Evolutionary conservation across 805 yeast genomes (phyloP), one percentile per base, ranked within the genome.

Genomic region (Teunomyces atbi): DNA sequence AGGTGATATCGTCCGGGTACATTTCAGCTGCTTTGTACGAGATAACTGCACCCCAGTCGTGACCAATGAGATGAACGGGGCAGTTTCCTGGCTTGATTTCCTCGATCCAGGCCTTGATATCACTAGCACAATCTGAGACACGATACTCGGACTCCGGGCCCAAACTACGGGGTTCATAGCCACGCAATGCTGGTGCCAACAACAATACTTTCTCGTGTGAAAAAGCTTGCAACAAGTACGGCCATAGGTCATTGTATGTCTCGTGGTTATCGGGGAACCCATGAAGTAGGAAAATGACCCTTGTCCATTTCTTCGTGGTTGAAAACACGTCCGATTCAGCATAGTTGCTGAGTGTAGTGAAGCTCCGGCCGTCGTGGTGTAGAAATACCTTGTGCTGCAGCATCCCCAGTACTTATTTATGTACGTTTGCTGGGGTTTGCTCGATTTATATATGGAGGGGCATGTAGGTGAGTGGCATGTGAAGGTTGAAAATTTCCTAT

Each of bases 31-130:
- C 55, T 47, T 67, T 67, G 53, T 59, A 69, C 5, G 69, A 51
- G 23, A 64, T 61, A 15, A 68, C 52, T 7, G 76, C 74, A 16
- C 76, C 76, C 76, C 76, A 71, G 52, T 71, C 76, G 51, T 71
- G 76, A 19, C 75, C 75, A 12, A 71, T 61, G 30, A 71, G 46
- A 50, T 70, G 73, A 8, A 70, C 66, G 2, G 71, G 68, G 13
- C 56, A 48, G 10, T 45, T 36, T 10, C 41, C 38, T 16, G 44
- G 43, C 40, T 46, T 21, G 61, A 66, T 44, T 40, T 49, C 44
- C 19, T 41, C 42, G 32, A 69, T 66, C 68, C 73, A 71, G 30
- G 61, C 58, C 40, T 47, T 43, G 20, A 71, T 60, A 47, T 71
- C 76, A 5, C 50, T 49, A 5, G 75, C 74, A 8, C 69, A 45